Base-by-base conservation (phyloP, 2,329 filamentous ascomycete genomes). In the Ascochyta viciae-villosae region DNA sequence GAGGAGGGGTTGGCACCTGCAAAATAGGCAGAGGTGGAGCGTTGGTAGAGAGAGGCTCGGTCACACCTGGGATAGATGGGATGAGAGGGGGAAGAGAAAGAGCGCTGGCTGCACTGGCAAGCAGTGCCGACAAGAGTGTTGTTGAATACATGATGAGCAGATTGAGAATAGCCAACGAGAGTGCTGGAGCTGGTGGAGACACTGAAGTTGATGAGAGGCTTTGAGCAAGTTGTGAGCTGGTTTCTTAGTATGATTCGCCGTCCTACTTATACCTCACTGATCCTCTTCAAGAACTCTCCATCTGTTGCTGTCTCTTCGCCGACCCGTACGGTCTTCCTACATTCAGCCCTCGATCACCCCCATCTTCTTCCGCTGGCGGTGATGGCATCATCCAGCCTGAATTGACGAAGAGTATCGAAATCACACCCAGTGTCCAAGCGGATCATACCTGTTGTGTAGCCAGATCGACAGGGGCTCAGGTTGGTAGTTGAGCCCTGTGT, bases 11-110 rank as follows among this genome's bases (percentile, higher is more conserved):
- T 2, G 85, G 85, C 4, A 84, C 50, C 65, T 87, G 85, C 10
- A 88, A 73, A 51, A 87, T 82, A 4, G 85, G 85, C 24, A 87
- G 73, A 10, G 85, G 83, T 35, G 82, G 81, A 4, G 78, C 79
- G 42, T 81, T 78, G 22, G 74, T 75, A 10, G 74, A 72, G n/a
- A 88, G 68, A 35, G 82, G 80, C 63, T 84, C 83, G 4, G 84
- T 87, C 12, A 88, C 81, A 24, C 85, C 84, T 0, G 84, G 84
- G 57, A 87, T 86, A 10, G 74, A 72, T 2, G 85, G 85, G 58
- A 87, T 86, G 31, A 87, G 75, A 43, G 84, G 83, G 43, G 83
- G 82, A 3, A 86, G 74, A 23, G 76, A 69, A 61, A 80, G 57
- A 42, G 63, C 64, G 61, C 58, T 57, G 48, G 58, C 62, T 23